Evolutionary conservation across 495 filamentous ascomycete species (phyloP).

Genomic region (Xylaria longipes): DNA sequence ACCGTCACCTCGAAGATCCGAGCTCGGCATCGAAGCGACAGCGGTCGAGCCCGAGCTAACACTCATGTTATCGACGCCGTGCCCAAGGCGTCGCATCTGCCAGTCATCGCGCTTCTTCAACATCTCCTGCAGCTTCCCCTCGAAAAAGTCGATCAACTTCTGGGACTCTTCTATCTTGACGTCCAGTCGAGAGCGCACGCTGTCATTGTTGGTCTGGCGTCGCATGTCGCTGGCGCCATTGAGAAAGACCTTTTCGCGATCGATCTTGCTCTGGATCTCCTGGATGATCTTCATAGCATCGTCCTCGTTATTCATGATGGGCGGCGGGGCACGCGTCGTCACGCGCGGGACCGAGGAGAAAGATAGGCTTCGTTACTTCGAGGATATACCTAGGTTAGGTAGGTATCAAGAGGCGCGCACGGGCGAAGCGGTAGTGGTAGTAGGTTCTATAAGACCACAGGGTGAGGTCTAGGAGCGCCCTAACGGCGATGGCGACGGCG

Average conservation of each 20-base stretch:
- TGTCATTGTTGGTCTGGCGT: slow-evolving; percentile 89
- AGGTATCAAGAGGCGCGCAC: slow-evolving; percentile 8
- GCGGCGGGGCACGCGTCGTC: slow-evolving; percentile 45
- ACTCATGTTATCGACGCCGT: slow-evolving; percentile 68
- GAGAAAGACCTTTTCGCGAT: slow-evolving; percentile 95
- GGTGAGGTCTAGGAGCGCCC: slow-evolving; percentile 1
- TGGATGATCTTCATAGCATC: slow-evolving; percentile 63
- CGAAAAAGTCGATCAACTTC: slow-evolving; percentile 91
- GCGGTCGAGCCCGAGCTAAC: slow-evolving; percentile 52
- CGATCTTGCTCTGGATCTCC: slow-evolving; percentile 89
- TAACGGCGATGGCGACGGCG: slow-evolving; percentile 2
- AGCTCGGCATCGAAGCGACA: slow-evolving; percentile 42
- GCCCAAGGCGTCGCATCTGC: slow-evolving; percentile 76
- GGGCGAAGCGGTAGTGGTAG: slow-evolving; percentile 7
- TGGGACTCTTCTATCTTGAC: slow-evolving; percentile 91
- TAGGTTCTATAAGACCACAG: slow-evolving; percentile 6
- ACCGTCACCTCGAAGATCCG: slow-evolving; percentile 49
- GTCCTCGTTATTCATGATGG: slow-evolving; percentile 69
- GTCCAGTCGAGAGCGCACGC: slow-evolving; percentile 86
- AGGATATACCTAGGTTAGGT: slow-evolving; percentile 10
- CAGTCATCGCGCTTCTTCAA: slow-evolving; percentile 60
- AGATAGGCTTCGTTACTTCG: slow-evolving; percentile 9
- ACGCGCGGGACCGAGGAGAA: slow-evolving; percentile 45
- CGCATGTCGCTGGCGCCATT: slow-evolving; percentile 92
- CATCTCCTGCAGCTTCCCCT: slow-evolving; percentile 72